A percentile compares a stretch with the other conserved stretches of the same genome.
Evolutionary conservation across 2,329 filamentous ascomycete genomes (phyloP).

Genomic region (Paecilomyces sp.): DNA sequence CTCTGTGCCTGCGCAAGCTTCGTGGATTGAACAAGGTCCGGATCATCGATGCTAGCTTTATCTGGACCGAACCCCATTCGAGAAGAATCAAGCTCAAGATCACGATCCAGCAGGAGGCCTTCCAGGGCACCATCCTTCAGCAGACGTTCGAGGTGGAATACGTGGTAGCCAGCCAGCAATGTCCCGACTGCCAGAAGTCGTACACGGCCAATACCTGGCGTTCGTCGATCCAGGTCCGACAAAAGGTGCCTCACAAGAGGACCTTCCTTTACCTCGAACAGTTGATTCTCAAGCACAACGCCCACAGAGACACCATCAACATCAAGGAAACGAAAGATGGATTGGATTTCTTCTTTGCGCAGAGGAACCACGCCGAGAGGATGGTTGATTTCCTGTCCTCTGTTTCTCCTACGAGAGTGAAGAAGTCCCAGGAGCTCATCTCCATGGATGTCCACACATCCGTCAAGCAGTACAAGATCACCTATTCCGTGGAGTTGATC

Average conservation of each 20-base stretch:
- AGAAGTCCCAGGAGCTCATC: constrained; percentile 88
- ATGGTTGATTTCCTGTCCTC: constrained; percentile 87
- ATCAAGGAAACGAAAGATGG: constrained; percentile 97
- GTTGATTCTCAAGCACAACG: constrained; percentile 87
- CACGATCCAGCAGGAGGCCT: constrained; percentile 72
- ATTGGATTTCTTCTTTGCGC: constrained; percentile 90
- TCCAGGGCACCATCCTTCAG: constrained; percentile 66
- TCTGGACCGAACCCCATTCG: constrained; percentile 98
- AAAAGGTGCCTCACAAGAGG: constrained; percentile 95
- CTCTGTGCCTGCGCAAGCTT: constrained; percentile 82
- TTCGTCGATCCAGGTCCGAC: constrained; percentile 83
- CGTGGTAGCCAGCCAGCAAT: constrained; percentile 84
- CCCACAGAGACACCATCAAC: constrained; percentile 89
- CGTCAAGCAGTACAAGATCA: constrained; percentile 90
- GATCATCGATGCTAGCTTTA: constrained; percentile 91
- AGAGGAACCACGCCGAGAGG: constrained; percentile 83
- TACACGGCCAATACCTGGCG: constrained; percentile 96
- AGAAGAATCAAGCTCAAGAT: constrained; percentile 89
- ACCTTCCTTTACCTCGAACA: constrained; percentile 82
- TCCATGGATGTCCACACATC: constrained; percentile 88
- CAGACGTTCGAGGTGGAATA: constrained; percentile 95
- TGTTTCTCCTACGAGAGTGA: constrained; percentile 68
- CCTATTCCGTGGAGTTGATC: constrained; percentile 79
- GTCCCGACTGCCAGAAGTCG: constrained; percentile 88
- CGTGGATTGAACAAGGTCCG: constrained; percentile 80